Base-by-base conservation (phyloP, 1,284 basidiomycete species). In the Trichosporon asahii region DNA sequence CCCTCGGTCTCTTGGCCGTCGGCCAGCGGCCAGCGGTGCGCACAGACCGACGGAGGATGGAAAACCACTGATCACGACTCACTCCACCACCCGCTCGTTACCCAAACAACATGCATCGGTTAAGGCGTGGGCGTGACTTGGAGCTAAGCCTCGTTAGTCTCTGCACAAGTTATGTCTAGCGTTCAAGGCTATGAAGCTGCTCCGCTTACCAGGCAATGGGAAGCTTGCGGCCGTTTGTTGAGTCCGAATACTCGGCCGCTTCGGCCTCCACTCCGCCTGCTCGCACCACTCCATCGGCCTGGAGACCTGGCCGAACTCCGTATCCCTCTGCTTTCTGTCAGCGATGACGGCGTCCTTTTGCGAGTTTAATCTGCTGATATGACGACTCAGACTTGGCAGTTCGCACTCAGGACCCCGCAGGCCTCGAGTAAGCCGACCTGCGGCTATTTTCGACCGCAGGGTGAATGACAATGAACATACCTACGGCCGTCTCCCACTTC, bases 1-100 rank as follows among this genome's bases (percentile, higher is more conserved):
- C 55, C n/a, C 15, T 61, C 57, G 57, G 57, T 61, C 57, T 61
- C 57, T 61, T 61, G 57, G 57, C 57, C 57, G 57, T 61, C 57
- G 57, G 57, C 57, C 57, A 61, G 15, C 57, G 57, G 57, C 57
- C 57, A 61, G 15, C 27, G 23, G 18, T 27, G 12, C 5, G 27
- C 27, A 31, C 57, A 61, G 29, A 27, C 57, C 57, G 57, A 61
- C 57, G 57, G 57, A 61, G 27, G 15, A 8, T 23, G 49, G 49
- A 53, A 12, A 53, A 23, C 31, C 21, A 23, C 21, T 23, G 18
- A 11, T 53, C 49, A 53, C 23, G 9, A 7, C 3, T 21, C 11
- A 53, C 49, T 53, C 49, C 23, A 53, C 23, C n/a, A 53, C 21
- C 49, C n/a, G 31, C 31, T 6, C 31, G 31, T 9, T 9, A 53